Percentiles rank a stretch among this genome's conserved stretches.
phyloP scores from a whole-genome alignment of 768 basidiomycete species.

The Trametopsis cervina region DNA sequence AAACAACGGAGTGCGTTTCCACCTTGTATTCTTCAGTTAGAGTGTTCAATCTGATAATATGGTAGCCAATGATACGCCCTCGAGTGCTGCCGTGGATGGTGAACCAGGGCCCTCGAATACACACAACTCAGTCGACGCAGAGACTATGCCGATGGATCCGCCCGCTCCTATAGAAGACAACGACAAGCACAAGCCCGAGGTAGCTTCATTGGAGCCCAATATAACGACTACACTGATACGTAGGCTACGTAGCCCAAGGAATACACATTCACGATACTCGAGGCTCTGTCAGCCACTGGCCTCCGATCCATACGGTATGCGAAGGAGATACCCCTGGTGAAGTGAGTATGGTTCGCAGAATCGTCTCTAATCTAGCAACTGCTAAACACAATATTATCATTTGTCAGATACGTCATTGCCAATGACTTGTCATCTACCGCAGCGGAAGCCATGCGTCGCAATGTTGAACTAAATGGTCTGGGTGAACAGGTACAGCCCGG shows the following conservation, averaged over 20 bases:
- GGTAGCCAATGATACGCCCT: too few relatives aligned
- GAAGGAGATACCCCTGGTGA: constrained; percentile 88
- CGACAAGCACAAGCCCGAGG: not conserved
- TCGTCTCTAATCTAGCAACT: too few relatives aligned
- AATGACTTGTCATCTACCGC: constrained; percentile 88
- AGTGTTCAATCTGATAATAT: not conserved
- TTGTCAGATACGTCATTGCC: constrained; percentile 85
- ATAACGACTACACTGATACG: not conserved
- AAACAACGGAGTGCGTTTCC: constrained; percentile 36
- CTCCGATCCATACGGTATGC: constrained; percentile 95
- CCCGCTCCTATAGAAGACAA: not conserved
- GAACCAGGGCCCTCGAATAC: not conserved
- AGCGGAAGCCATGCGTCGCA: constrained; percentile 77
- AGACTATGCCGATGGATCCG: not conserved
- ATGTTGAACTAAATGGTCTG: constrained; percentile 77
- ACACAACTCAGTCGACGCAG: not conserved
- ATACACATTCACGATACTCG: constrained; percentile 67
- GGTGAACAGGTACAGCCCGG: constrained; percentile 26
- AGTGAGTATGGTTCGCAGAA: constrained; percentile 53
- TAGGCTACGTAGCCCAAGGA: not conserved
- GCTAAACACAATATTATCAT: too few relatives aligned
- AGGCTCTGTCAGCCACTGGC: constrained; percentile 94
- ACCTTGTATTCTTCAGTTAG: not conserved
- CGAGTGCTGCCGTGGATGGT: too few relatives aligned
- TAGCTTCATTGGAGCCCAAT: not conserved